phyloP scores from a whole-genome alignment of 768 basidiomycete genomes.

The Scleroderma bovista region DNA sequence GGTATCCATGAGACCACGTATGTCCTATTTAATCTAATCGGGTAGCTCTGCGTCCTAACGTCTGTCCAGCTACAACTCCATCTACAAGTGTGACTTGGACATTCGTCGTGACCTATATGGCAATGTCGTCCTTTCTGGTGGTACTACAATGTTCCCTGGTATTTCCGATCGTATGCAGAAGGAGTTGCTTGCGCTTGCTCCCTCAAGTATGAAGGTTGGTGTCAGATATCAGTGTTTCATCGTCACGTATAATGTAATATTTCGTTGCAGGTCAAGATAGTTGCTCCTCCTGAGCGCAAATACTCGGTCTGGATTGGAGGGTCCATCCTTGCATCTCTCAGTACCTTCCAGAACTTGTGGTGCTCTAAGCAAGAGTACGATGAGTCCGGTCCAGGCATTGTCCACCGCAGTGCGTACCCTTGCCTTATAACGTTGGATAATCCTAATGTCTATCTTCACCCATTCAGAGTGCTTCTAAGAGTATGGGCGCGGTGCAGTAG shows the following conservation, averaged over 20 bases:
- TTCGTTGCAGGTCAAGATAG: slow-evolving; percentile 68
- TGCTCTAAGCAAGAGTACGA: slow-evolving; percentile 92
- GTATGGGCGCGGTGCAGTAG: slow-evolving; percentile 12
- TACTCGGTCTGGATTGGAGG: slow-evolving; percentile 96
- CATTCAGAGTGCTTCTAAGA: slow-evolving; percentile 23
- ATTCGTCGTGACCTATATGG: slow-evolving; percentile 32
- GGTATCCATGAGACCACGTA: slow-evolving; percentile 76
- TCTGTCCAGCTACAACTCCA: slow-evolving; percentile 46
- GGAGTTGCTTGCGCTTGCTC: slow-evolving; percentile 75
- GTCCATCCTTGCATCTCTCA: slow-evolving; percentile 80
- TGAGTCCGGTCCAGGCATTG: slow-evolving; percentile 74
- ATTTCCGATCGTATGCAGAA: slow-evolving; percentile 96
- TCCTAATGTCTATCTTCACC: background rate
- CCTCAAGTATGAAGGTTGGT: slow-evolving; percentile 80
- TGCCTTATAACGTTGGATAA: background rate
- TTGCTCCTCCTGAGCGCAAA: slow-evolving; percentile 89
- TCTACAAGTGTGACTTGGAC: slow-evolving; percentile 69
- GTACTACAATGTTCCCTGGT: slow-evolving; percentile 95
- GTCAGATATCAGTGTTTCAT: background rate
- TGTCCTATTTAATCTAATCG: slow-evolving; percentile 3
- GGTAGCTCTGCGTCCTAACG: background rate
- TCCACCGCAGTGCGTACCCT: slow-evolving; percentile 61
- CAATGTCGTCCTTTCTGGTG: slow-evolving; percentile 57
- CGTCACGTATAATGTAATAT: background rate
- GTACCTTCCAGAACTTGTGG: slow-evolving; percentile 97